These are phyloP conservation scores for Parastagonospora nodorum DNA, from an alignment of 2,329 filamentous ascomycete species.

Conservation along the genomic window DNA sequence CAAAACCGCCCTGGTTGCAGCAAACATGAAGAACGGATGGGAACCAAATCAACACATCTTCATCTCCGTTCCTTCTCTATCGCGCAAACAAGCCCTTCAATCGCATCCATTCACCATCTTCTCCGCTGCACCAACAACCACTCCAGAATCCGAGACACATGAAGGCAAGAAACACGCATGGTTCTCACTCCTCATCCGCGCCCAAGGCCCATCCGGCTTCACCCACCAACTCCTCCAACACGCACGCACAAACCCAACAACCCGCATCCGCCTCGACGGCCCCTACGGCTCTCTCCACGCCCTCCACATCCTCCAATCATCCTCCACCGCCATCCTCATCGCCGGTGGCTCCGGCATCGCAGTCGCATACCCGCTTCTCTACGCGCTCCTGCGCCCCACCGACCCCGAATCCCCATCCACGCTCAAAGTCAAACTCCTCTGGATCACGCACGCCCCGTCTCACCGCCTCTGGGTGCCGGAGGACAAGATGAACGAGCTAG, in stretches of 20 bases:
- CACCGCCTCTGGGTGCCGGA: slow-evolving; percentile 62
- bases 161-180: slow-evolving; percentile 50
- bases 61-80: slow-evolving; percentile 62
- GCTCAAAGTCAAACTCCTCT: slow-evolving; percentile 58
- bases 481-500: slow-evolving; percentile 56
- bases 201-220: slow-evolving; percentile 60
- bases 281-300: slow-evolving; percentile 67
- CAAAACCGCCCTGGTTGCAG: slow-evolving; percentile 15
- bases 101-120: slow-evolving; percentile 71
- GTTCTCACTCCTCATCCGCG: slow-evolving; percentile 64
- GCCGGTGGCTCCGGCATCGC: slow-evolving; percentile 70
- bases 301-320: slow-evolving; percentile 57
- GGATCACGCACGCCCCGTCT: slow-evolving; percentile 61
- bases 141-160: background rate
- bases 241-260: slow-evolving; percentile 52
- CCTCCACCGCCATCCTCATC: slow-evolving; percentile 59
- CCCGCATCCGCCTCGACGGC: slow-evolving; percentile 63
- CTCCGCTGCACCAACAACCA: slow-evolving; percentile 60
- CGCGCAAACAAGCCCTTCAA: slow-evolving; percentile 59
- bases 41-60: slow-evolving; percentile 67
- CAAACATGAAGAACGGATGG: slow-evolving; percentile 60
- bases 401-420: slow-evolving; percentile 6
- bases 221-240: slow-evolving; percentile 60
- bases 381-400: slow-evolving; percentile 51
- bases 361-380: slow-evolving; percentile 65